phyloP scores from a whole-genome alignment of 2,329 filamentous ascomycete genomes.

The Ustulina deusta region DNA sequence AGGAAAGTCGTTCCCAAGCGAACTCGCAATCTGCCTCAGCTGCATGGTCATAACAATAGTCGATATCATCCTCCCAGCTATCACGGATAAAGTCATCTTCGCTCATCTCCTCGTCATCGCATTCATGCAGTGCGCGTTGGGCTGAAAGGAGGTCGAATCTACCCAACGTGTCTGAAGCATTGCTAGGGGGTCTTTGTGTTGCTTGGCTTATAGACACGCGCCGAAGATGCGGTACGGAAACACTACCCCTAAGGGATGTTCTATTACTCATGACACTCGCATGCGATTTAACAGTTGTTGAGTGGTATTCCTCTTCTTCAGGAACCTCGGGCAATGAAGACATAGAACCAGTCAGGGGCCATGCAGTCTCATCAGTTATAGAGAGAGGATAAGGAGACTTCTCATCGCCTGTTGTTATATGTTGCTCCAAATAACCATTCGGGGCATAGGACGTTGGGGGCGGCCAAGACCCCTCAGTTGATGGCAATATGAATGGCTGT shows the following conservation, averaged over 20 bases:
- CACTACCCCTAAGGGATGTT: constrained; percentile 65
- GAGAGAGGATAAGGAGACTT: constrained; percentile 57
- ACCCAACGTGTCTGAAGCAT: constrained; percentile 66
- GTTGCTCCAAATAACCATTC: constrained; percentile 30
- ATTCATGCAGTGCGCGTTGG: constrained; percentile 51
- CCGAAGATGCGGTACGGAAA: constrained; percentile 68
- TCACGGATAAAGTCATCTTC: constrained; percentile 53
- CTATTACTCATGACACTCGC: constrained; percentile 61
- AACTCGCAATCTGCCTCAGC: constrained; percentile 75
- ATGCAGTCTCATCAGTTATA: constrained; percentile 58
- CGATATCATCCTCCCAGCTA: constrained; percentile 77
- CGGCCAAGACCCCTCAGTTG: constrained; percentile 32
- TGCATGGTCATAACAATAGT: constrained; percentile 77
- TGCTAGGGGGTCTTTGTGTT: constrained; percentile 56
- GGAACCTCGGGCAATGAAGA: constrained; percentile 68
- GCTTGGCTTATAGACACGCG: constrained; percentile 55
- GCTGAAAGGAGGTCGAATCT: constrained; percentile 56
- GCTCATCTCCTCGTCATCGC: constrained; percentile 42
- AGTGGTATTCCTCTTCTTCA: constrained; percentile 69
- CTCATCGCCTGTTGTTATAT: constrained; percentile 22
- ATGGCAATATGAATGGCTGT: constrained; percentile 53
- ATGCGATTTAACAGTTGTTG: constrained; percentile 54
- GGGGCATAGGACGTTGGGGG: constrained; percentile 25
- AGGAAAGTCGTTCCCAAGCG: constrained; percentile 70
- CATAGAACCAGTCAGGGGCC: constrained; percentile 58